Conservation (phyloP, 176 grass and related monocot species). For the Triticum turgidum region DNA sequence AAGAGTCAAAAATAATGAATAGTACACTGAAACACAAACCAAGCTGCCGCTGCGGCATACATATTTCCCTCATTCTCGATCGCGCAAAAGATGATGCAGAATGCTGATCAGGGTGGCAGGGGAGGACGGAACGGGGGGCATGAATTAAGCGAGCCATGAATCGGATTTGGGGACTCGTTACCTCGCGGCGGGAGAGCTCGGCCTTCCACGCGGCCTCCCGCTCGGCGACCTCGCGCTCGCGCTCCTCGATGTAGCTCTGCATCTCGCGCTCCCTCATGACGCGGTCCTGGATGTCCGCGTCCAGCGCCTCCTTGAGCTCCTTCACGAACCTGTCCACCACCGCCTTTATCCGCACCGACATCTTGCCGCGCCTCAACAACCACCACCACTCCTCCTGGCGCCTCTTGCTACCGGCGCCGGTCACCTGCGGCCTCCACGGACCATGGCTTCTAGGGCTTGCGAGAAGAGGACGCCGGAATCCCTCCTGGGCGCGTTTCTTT, state of each 20-base stretch:
- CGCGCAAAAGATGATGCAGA: background rate
- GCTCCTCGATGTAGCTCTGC: slow-evolving; percentile 99
- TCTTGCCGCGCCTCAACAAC: slow-evolving; percentile 9
- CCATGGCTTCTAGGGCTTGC: background rate
- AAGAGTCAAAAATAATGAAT: background rate
- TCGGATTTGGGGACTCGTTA: slow-evolving; percentile 16
- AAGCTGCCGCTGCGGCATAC: background rate
- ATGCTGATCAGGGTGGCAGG: background rate
- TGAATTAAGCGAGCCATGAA: background rate
- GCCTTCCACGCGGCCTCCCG: slow-evolving; percentile 97
- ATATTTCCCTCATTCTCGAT: background rate
- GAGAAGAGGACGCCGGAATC: background rate
- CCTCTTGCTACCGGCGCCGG: background rate
- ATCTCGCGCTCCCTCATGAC: slow-evolving; percentile 98
- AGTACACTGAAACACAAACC: background rate
- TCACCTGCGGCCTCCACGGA: slow-evolving; percentile 2
- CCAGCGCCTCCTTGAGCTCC: slow-evolving; percentile 92
- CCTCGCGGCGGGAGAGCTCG: slow-evolving; percentile 97
- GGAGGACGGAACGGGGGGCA: background rate
- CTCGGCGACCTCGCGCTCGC: slow-evolving; percentile 95
- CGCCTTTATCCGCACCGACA: slow-evolving; percentile 86
- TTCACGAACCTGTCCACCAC: slow-evolving; percentile 95
- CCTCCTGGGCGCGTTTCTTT: background rate
- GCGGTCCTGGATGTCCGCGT: slow-evolving; percentile 94
- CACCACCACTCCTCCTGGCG: background rate